Evolutionary conservation across 306 rosid genomes (phyloP).

Genomic region (Phaseolus lunatus): DNA sequence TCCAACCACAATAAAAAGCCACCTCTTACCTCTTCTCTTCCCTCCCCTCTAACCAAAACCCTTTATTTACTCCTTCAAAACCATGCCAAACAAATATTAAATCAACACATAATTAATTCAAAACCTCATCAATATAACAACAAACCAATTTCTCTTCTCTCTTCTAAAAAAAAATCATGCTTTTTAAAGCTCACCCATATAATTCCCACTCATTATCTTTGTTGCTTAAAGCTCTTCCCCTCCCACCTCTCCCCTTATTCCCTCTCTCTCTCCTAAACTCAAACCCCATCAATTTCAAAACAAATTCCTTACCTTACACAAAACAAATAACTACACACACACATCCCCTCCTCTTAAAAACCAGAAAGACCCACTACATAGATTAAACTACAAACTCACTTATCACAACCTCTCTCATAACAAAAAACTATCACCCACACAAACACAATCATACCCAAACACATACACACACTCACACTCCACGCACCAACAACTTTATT

Average conservation of each 20-base stretch:
- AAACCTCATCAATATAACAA: constrained; percentile 39
- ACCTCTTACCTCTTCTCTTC: not conserved
- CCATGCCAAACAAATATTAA: not conserved
- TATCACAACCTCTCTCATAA: constrained; percentile 43
- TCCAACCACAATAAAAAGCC: constrained; percentile 79
- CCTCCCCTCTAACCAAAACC: not conserved
- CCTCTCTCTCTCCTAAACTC: constrained; percentile 26
- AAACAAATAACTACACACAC: constrained; percentile 25
- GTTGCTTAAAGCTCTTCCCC: constrained; percentile 77
- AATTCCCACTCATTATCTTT: constrained; percentile 94
- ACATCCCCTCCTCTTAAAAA: constrained; percentile 31
- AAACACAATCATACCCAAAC: not conserved
- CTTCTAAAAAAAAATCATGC: constrained; percentile 52
- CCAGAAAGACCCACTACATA: constrained; percentile 51
- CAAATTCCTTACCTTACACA: constrained; percentile 44
- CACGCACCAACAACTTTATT: not conserved
- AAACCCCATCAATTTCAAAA: constrained; percentile 47
- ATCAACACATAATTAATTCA: constrained; percentile 25
- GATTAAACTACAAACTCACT: constrained; percentile 47
- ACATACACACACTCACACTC: not conserved
- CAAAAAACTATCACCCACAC: not conserved
- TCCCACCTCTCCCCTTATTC: constrained; percentile 41
- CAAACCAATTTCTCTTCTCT: constrained; percentile 61
- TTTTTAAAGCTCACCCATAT: constrained; percentile 82
- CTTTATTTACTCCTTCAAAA: not conserved